phyloP scores from a whole-genome alignment of 2,329 filamentous ascomycete species.

The Sporothrix euskadiensis region DNA sequence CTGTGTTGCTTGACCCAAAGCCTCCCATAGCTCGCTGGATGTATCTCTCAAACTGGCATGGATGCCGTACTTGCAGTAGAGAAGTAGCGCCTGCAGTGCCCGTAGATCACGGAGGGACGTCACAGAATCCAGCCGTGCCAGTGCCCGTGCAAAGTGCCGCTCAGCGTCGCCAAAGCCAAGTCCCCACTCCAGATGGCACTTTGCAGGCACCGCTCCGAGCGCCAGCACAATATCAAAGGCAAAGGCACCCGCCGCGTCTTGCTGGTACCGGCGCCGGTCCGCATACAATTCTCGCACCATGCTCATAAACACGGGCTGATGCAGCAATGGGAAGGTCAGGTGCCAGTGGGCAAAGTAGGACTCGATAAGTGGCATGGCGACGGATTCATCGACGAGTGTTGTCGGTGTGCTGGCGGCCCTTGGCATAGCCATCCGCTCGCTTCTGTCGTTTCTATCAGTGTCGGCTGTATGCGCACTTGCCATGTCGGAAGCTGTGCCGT shows the following conservation, averaged over 20 bases:
- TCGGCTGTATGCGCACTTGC: background rate
- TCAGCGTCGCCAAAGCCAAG: constrained; percentile 14
- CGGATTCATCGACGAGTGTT: constrained; percentile 4
- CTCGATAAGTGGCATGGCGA: constrained; percentile 28
- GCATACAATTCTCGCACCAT: constrained; percentile 22
- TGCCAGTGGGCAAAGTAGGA: constrained; percentile 32
- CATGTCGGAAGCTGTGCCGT: background rate
- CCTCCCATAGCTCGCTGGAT: constrained; percentile 23
- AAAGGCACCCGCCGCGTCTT: constrained; percentile 15
- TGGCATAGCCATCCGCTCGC: constrained; percentile 9
- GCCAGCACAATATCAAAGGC: constrained; percentile 24
- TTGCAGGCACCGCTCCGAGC: constrained; percentile 6
- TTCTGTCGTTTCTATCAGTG: background rate
- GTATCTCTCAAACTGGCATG: constrained; percentile 18
- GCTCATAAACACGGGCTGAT: constrained; percentile 31
- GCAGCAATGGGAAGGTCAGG: constrained; percentile 31
- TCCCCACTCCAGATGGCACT: constrained; percentile 12
- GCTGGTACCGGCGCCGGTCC: background rate
- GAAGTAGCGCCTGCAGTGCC: constrained; percentile 13
- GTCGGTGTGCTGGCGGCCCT: background rate
- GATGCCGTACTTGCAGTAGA: constrained; percentile 24
- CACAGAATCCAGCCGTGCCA: constrained; percentile 13
- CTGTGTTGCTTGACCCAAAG: constrained; percentile 17
- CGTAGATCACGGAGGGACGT: constrained; percentile 14
- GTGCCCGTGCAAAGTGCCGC: constrained; percentile 11